Conservation (phyloP, 1,139 yeast genomes). For the Debaryomyces nepalensis region DNA sequence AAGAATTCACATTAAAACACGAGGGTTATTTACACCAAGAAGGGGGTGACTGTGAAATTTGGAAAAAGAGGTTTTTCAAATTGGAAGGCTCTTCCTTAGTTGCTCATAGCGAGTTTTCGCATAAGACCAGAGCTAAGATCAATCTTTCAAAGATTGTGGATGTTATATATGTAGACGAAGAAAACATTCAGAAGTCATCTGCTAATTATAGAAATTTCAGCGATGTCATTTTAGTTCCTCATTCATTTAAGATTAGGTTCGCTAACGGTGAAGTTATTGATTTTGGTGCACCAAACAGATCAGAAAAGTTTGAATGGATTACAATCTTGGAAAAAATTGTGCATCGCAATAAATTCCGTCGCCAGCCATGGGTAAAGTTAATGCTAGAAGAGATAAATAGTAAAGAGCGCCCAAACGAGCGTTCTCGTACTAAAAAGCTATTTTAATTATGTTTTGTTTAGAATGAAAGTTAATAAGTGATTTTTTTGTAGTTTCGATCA, state of each 20-base stretch:
- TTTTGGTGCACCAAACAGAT: slow-evolving; percentile 66
- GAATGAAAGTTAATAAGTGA: background rate
- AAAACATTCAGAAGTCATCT: slow-evolving; percentile 36
- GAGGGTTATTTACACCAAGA: slow-evolving; percentile 77
- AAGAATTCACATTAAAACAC: slow-evolving; percentile 39
- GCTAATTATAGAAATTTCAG: slow-evolving; percentile 59
- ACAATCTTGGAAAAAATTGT: slow-evolving; percentile 55
- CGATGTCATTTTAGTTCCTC: slow-evolving; percentile 63
- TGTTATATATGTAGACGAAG: slow-evolving; percentile 54
- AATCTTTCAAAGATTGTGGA: slow-evolving; percentile 65
- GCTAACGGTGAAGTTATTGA: slow-evolving; percentile 72
- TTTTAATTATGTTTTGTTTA: slow-evolving; percentile 5
- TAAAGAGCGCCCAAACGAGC: background rate
- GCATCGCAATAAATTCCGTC: slow-evolving; percentile 54
- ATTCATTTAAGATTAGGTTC: slow-evolving; percentile 66
- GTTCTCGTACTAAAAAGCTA: slow-evolving; percentile 8
- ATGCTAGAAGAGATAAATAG: slow-evolving; percentile 35
- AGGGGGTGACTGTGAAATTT: slow-evolving; percentile 72
- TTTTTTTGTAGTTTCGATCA: background rate
- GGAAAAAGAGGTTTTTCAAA: slow-evolving; percentile 67
- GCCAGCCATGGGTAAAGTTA: slow-evolving; percentile 74
- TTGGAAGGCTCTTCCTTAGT: slow-evolving; percentile 62
- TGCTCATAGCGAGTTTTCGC: slow-evolving; percentile 67
- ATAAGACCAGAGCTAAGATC: slow-evolving; percentile 67
- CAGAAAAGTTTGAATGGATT: slow-evolving; percentile 64